Evolutionary conservation across 345 rosid genomes (phyloP).

Genomic region (Corymbia maculata): DNA sequence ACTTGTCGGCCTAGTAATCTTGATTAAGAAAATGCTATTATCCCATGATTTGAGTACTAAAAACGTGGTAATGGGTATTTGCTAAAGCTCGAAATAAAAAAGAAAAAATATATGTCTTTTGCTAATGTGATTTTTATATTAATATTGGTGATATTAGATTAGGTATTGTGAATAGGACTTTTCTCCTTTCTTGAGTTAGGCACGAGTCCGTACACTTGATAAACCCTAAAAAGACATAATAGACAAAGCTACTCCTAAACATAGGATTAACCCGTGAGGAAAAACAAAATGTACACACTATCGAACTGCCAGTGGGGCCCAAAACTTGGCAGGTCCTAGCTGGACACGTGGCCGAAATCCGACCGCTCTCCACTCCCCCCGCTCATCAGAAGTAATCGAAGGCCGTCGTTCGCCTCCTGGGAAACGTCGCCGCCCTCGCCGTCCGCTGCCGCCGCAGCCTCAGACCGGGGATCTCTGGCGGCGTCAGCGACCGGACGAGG

Average conservation of each 20-base stretch:
- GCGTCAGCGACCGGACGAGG: conserved; percentile 56
- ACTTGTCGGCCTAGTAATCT: too few relatives aligned
- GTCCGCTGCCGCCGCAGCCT: conserved; percentile 20
- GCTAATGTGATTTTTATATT: background rate
- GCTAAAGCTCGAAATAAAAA: background rate
- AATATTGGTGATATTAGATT: background rate
- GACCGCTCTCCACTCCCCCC: background rate
- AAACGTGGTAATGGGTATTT: background rate
- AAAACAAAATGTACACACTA: background rate
- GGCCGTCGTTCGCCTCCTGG: conserved; percentile 24
- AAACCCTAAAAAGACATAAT: background rate
- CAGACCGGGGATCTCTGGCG: conserved; percentile 56
- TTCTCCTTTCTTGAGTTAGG: background rate
- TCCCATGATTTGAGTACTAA: background rate
- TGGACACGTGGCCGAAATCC: conserved; percentile 23
- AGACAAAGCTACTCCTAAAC: background rate
- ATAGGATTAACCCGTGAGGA: background rate
- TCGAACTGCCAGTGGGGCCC: background rate
- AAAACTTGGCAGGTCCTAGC: conserved; percentile 25
- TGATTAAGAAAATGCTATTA: too few relatives aligned
- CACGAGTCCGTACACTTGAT: background rate
- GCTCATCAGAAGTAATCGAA: conserved; percentile 51
- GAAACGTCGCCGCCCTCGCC: conserved; percentile 12
- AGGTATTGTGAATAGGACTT: background rate
- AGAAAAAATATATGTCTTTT: too few relatives aligned